Evolutionary conservation across 352 stramenopile species (phyloP).

Genomic region (Phytophthora cryptogea): DNA sequence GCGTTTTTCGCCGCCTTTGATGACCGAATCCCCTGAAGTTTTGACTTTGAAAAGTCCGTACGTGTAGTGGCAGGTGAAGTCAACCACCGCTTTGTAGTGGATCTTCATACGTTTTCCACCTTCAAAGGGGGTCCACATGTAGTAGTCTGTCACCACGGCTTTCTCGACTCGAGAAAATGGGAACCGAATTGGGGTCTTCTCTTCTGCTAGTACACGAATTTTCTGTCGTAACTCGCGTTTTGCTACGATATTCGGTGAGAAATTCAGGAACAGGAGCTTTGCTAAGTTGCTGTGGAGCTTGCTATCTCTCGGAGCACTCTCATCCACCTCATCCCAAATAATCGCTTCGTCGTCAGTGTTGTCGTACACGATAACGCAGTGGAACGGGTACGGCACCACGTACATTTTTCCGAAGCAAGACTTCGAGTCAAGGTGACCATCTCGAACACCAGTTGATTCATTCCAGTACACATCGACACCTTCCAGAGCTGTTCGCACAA

Average conservation of each 20-base stretch:
- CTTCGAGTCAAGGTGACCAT: constrained; percentile 41
- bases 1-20: constrained; percentile 6
- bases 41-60: constrained; percentile 32
- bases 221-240: constrained; percentile 40
- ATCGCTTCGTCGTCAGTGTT: constrained; percentile 47
- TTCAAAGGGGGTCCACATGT: constrained; percentile 14
- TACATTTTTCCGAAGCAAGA: constrained; percentile 55
- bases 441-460: constrained; percentile 26
- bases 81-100: constrained; percentile 11
- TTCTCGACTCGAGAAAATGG: constrained; percentile 39
- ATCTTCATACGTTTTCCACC: constrained; percentile 2
- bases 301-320: constrained; percentile 5
- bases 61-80: constrained; percentile 47
- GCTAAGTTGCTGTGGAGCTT: constrained; percentile 33
- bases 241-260: constrained; percentile 26
- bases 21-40: constrained; percentile 3
- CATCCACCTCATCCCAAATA: constrained; percentile 30
- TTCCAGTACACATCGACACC: constrained; percentile 54
- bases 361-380: constrained; percentile 53
- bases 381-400: constrained; percentile 51
- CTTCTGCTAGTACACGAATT: constrained; percentile 31
- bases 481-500: constrained; percentile 35
- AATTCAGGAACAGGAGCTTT: constrained; percentile 35
- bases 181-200: constrained; percentile 24
- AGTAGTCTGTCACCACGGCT: constrained; percentile 17